Evolutionary conservation across 169 alveolate species (phyloP).

Genomic region (Cryptosporidium meleagridis): DNA sequence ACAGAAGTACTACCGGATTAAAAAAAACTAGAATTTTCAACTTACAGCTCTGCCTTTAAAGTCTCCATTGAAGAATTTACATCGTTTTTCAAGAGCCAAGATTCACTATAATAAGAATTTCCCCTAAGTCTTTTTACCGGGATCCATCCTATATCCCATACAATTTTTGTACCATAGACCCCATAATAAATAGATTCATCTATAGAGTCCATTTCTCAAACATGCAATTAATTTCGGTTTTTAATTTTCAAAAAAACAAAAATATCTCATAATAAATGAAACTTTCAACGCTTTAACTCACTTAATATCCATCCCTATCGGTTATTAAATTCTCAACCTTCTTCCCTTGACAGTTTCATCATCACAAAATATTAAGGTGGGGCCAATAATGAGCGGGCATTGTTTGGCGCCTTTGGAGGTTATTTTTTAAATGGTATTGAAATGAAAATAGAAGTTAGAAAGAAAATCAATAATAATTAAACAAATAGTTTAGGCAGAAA

Average conservation of each 20-base stretch:
- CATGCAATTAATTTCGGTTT: background rate
- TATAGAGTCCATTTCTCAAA: constrained; percentile 3
- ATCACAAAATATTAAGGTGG: background rate
- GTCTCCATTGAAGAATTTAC: constrained; percentile 55
- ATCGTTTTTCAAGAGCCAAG: constrained; percentile 59
- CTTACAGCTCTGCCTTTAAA: constrained; percentile 41
- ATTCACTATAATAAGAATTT: constrained; percentile 58
- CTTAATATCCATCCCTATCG: background rate
- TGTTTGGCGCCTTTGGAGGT: background rate
- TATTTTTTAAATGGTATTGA: background rate
- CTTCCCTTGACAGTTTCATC: background rate
- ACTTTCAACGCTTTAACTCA: no score
- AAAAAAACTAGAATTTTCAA: background rate
- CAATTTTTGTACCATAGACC: constrained; percentile 60
- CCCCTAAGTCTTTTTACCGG: constrained; percentile 42
- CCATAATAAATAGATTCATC: constrained; percentile 68
- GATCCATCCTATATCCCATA: constrained; percentile 72
- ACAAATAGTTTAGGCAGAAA: background rate
- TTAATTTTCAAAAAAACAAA: background rate
- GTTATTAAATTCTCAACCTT: background rate
- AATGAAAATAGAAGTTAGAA: background rate
- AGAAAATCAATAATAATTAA: constrained; percentile 1
- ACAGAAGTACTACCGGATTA: background rate
- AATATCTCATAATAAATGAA: no score
- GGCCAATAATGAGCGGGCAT: background rate